Base-by-base conservation (phyloP, 2,329 filamentous ascomycete genomes). In the Colletotrichum karsti region DNA sequence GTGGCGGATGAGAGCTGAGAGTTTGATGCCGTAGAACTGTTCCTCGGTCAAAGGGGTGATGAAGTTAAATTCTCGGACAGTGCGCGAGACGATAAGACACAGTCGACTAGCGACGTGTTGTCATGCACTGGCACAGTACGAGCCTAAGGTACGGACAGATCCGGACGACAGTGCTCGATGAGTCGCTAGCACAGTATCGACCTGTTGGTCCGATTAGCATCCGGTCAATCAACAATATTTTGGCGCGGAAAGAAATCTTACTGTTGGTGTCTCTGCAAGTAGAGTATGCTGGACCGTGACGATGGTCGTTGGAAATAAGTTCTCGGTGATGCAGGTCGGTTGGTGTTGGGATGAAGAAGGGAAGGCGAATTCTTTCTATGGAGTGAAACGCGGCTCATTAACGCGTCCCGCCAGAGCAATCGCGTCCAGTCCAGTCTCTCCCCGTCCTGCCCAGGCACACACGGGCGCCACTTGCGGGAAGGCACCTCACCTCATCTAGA, bases 41-140 rank as follows among this genome's bases (percentile, higher is more conserved):
- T 54, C 22, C 26, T 68, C 39, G 20, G 20, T 51, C 48, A 67
- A 69, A 41, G 65, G 65, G 62, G 55, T 55, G 41, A 61, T 56
- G 62, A 69, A 60, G 66, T 67, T 42, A 67, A 56, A 69, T 67
- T 69, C 61, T 69, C 46, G 61, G 62, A 69, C 66, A 69, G 66
- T 69, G 66, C 56, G 56, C 30, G 13, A 26, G 6, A 41, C 12
- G 12, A 20, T 4, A 30, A 51, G 9, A 20, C 35, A 69, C 66
- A 41, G 62, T 55, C 48, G 33, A 20, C 5, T n/a, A 44, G 59
- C 26, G 46, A 30, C 46, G 12, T 51, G 15, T 15, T 28, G 30
- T 30, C 15, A 37, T n/a, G 37, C 30, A 20, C 28, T 10, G 3
- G 37, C 53, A 67, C 64, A 64, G 64, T 67, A 22, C 18, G 20